phyloP scores from a whole-genome alignment of 2,329 filamentous ascomycete genomes.

The Paraphoma chrysanthemicola region DNA sequence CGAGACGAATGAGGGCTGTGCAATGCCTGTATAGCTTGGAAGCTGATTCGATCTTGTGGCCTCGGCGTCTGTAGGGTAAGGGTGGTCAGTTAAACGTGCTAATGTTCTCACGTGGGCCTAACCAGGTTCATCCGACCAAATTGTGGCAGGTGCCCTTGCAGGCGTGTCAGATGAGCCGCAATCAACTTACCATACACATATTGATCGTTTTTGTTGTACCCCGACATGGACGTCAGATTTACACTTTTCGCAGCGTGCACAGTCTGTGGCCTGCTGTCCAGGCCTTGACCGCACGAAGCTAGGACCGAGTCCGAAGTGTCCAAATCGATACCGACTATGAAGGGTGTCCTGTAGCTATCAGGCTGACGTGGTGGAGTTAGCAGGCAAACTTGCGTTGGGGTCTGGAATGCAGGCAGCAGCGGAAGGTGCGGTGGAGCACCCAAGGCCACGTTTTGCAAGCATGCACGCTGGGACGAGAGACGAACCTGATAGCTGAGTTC shows the following conservation, averaged over 20 bases:
- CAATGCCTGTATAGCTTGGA: constrained; percentile 56
- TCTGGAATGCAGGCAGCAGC: constrained; percentile 38
- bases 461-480: constrained; percentile 19
- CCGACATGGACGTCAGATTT: constrained; percentile 76
- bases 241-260: constrained; percentile 37
- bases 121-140: constrained; percentile 45
- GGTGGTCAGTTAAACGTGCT: constrained; percentile 54
- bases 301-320: constrained; percentile 29
- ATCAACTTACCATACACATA: constrained; percentile 79
- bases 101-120: constrained; percentile 46
- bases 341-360: constrained; percentile 41
- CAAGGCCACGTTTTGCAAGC: constrained; percentile 13
- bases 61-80: constrained; percentile 62
- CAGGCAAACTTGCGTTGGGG: constrained; percentile 35
- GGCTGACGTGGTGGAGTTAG: constrained; percentile 35
- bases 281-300: constrained; percentile 41
- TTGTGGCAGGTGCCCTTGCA: constrained; percentile 43
- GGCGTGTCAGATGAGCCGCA: constrained; percentile 50
- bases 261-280: constrained; percentile 60
- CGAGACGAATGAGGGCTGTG: constrained; percentile 57
- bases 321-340: constrained; percentile 33
- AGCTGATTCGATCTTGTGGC: constrained; percentile 67
- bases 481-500: constrained; percentile 46
- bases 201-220: constrained; percentile 78
- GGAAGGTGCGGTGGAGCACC: constrained; percentile 19